Evolutionary conservation across 1,139 yeast species (phyloP), one percentile per base, ranked within the genome.

Genomic region (Groenewaldozyma auringiensis): DNA sequence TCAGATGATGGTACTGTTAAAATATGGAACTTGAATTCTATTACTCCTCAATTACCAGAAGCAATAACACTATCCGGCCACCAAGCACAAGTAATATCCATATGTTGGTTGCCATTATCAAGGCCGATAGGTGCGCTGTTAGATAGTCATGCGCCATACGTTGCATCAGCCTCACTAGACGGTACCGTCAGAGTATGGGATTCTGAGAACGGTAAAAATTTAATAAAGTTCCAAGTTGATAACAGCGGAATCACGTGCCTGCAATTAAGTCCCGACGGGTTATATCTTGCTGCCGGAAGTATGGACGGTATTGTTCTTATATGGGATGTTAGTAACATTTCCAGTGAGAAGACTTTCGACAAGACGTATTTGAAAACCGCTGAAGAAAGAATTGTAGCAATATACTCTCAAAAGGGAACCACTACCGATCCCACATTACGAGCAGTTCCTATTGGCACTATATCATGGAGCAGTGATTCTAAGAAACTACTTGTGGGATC

Each of bases 151-250:
- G 36, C 52, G 47, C 41, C 53, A 4, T 43, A 52, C 21, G 53
- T 75, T 3, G 54, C 72, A n/a, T 68, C 75, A 9, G 68, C 75
- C 1, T 81, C 94, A 1, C 67, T 84, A 63, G 95, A 86, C 53
- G 89, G 94, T 1, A 68, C 81, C 0, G 65, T 82, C 2, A 72
- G 83, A 47, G 56, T 84, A 0, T 87, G 95, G 95, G 76, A 83
- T 53, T 69, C 76, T 1, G 56, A 65, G 14, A 62, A 61, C 4
- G 80, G 80, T 17, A 58, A 62, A 13, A 53, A 68, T 18, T 49
- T 74, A 3, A 69, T 67, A 9, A 57, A 68, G 9, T 59, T 70
- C 32, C 61, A 69, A 8, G 60, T 71, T 13, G 62, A 59, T n/a
- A 74, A 70, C 41, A 76, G 76, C 4, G 34, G 35, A 3, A 70